These are phyloP conservation scores for Trichoderma sp. DNA, from an alignment of 2,329 filamentous ascomycete species.

Conservation along the genomic window DNA sequence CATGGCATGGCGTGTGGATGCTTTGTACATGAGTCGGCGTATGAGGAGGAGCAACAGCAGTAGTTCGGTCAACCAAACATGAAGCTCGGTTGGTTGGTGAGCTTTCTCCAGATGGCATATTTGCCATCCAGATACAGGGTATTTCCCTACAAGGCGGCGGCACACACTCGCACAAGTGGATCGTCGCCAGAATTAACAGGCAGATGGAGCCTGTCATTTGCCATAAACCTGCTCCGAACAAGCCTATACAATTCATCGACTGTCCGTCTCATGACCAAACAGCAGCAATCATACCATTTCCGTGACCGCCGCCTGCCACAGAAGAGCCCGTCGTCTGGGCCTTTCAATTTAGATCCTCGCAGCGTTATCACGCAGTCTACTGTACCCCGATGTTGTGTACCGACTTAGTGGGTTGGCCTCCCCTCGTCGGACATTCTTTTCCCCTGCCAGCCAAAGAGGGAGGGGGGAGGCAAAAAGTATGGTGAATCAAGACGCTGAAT, in stretches of 20 bases:
- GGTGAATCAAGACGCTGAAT: not conserved
- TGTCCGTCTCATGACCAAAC: constrained; percentile 7
- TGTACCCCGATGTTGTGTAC: not conserved
- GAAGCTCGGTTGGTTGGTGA: not conserved
- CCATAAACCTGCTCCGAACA: not conserved
- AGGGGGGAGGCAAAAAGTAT: not conserved
- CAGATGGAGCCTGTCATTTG: not conserved
- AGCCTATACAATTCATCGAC: not conserved
- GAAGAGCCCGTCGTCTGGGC: not conserved
- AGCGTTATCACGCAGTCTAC: not conserved
- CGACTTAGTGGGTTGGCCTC: not conserved
- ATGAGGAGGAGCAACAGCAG: not conserved
- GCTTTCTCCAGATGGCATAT: not conserved
- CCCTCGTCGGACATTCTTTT: not conserved
- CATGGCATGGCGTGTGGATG: not conserved
- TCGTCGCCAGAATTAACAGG: not conserved
- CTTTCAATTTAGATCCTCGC: not conserved
- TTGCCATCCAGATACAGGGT: not conserved
- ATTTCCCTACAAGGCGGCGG: constrained; percentile 2
- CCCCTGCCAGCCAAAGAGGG: constrained; percentile 4
- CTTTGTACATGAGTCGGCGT: not conserved
- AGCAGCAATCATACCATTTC: constrained; percentile 10
- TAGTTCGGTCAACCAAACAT: not conserved
- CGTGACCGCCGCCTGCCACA: not conserved
- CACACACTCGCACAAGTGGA: not conserved